Evolutionary conservation across 1,284 basidiomycete genomes (phyloP).

Genomic region (Fistulinella cinereoalba): DNA sequence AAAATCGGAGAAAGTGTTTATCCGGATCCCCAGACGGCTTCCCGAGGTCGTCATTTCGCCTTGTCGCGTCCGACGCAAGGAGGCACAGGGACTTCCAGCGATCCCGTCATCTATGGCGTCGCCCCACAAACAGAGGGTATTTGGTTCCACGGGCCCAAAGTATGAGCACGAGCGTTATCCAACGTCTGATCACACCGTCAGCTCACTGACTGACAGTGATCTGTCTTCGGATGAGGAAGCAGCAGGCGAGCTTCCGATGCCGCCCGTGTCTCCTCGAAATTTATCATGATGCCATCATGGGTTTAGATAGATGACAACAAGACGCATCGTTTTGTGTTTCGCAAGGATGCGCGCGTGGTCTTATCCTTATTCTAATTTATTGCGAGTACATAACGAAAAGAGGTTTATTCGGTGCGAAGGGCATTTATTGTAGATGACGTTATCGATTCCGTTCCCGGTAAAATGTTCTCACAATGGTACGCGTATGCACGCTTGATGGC

Average conservation of each 20-base stretch:
- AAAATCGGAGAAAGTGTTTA: constrained; percentile 28
- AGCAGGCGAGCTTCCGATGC: constrained; percentile 26
- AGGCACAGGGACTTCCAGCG: constrained; percentile 9
- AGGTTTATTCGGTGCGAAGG: too few relatives aligned
- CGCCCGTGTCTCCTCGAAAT: not conserved
- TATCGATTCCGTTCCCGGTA: not conserved
- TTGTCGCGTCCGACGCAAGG: constrained; percentile 9
- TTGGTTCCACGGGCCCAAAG: constrained; percentile 14
- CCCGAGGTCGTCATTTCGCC: constrained; percentile 26
- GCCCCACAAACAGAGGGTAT: constrained; percentile 22
- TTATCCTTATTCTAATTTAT: constrained; percentile 38
- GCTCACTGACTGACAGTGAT: constrained; percentile 19
- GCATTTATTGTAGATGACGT: too few relatives aligned
- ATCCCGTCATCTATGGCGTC: constrained; percentile 27
- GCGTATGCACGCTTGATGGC: constrained; percentile 2
- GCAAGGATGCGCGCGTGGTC: constrained; percentile 10
- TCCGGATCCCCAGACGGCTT: constrained; percentile 20
- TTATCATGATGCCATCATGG: constrained; percentile 9
- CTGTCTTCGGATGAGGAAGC: constrained; percentile 26
- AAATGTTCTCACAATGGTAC: constrained; percentile 25
- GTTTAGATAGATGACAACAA: constrained; percentile 13
- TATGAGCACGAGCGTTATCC: constrained; percentile 20
- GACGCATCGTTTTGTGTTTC: too few relatives aligned
- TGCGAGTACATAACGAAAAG: too few relatives aligned
- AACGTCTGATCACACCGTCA: constrained; percentile 24